Conservation (phyloP, 164 flowering plant genomes). For the Nelumbo lutea region DNA sequence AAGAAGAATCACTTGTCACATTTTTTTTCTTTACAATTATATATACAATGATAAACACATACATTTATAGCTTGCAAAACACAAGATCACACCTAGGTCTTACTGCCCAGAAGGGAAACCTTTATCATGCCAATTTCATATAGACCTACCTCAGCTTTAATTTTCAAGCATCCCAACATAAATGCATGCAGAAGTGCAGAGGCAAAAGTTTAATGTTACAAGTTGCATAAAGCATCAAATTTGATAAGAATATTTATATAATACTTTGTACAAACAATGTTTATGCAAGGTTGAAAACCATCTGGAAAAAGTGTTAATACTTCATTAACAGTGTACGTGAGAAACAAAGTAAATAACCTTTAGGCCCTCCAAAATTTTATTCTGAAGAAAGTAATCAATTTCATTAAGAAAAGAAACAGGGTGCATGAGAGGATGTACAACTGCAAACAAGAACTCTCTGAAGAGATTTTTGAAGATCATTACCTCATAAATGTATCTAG, state of each 20-base stretch:
- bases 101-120: background rate
- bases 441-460: background rate
- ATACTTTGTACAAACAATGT: background rate
- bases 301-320: no score
- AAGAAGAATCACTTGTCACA: no score
- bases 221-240: background rate
- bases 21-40: no score
- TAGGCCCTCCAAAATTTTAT: no score
- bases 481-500: conserved; percentile 87
- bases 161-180: background rate
- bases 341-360: no score
- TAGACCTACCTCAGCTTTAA: background rate
- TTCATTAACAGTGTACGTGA: no score
- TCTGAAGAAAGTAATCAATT: no score
- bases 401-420: no score
- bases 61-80: background rate
- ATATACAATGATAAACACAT: no score
- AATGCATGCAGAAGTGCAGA: background rate
- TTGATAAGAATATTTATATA: no score
- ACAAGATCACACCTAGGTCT: background rate
- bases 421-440: no score
- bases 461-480: background rate
- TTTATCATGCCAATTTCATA: background rate
- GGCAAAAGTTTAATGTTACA: background rate
- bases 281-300: background rate